Conservation (phyloP, 1,284 basidiomycete species). For the Exsudoporus floridanus region DNA sequence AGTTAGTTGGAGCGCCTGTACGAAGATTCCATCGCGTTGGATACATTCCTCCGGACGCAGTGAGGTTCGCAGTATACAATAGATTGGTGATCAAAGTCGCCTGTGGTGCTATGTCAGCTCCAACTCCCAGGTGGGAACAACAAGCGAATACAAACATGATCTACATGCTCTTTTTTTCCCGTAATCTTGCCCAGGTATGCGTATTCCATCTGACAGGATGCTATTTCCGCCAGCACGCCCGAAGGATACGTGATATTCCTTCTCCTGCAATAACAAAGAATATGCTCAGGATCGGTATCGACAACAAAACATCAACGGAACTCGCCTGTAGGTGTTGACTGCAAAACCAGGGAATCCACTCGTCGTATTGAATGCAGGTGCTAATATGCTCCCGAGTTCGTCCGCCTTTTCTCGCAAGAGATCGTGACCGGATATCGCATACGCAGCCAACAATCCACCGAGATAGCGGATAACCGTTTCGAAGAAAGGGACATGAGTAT, state of each 20-base stretch:
- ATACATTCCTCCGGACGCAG: constrained; percentile 50
- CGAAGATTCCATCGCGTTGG: constrained; percentile 51
- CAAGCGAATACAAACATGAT: constrained; percentile 38
- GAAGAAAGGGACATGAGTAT: constrained; percentile 59
- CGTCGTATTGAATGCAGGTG: constrained; percentile 51
- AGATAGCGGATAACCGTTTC: constrained; percentile 88
- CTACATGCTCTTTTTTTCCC: constrained; percentile 46
- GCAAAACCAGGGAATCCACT: constrained; percentile 50
- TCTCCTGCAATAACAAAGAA: constrained; percentile 1
- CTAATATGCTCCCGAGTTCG: constrained; percentile 48
- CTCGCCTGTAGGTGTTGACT: constrained; percentile 49
- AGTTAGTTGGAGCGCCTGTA: constrained; percentile 38
- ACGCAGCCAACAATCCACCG: constrained; percentile 79
- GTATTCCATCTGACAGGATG: constrained; percentile 58
- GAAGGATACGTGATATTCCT: background rate
- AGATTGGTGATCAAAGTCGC: constrained; percentile 42
- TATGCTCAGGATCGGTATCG: background rate
- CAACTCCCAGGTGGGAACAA: background rate
- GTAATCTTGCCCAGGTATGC: constrained; percentile 58
- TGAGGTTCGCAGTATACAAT: constrained; percentile 46
- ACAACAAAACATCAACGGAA: background rate
- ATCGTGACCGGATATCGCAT: constrained; percentile 62
- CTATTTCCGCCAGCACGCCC: constrained; percentile 54
- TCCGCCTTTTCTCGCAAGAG: constrained; percentile 52
- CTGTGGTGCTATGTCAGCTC: constrained; percentile 5